Percentiles rank a stretch among this genome's conserved stretches.
phyloP scores from a whole-genome alignment of 352 stramenopile species.

The Phytophthora pisi region DNA sequence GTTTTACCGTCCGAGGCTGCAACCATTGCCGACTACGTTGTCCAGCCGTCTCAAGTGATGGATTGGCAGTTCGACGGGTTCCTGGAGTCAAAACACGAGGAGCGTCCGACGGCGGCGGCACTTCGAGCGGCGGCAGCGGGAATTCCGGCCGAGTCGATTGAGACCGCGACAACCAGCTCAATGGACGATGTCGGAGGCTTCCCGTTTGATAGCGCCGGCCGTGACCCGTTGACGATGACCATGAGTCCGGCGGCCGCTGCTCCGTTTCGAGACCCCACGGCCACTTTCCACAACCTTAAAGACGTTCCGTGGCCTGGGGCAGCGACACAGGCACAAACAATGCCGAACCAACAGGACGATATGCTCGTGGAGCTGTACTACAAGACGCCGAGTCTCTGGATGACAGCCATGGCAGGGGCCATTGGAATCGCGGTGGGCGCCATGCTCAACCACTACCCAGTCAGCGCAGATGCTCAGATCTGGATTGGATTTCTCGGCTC shows the following conservation, averaged over 20 bases:
- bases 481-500: constrained; percentile 52
- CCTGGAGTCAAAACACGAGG: constrained; percentile 20
- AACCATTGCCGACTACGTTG: constrained; percentile 5
- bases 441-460: constrained; percentile 39
- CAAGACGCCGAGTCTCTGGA: constrained; percentile 50
- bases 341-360: constrained; percentile 39
- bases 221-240: constrained; percentile 56
- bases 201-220: constrained; percentile 20
- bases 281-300: constrained; percentile 52
- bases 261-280: constrained; percentile 55
- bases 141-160: constrained; percentile 26
- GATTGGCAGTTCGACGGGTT: constrained; percentile 47
- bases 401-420: constrained; percentile 37
- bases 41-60: constrained; percentile 27
- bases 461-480: constrained; percentile 29
- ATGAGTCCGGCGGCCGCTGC: constrained; percentile 60
- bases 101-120: constrained; percentile 23
- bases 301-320: constrained; percentile 26
- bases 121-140: constrained; percentile 17
- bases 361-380: constrained; percentile 56
- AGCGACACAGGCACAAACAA: neutral
- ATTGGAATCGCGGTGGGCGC: constrained; percentile 45
- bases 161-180: constrained; percentile 25
- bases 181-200: constrained; percentile 23
- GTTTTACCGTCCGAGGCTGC: neutral